phyloP scores from a whole-genome alignment of 805 yeast genomes.

The Metschnikowia continentalis region DNA sequence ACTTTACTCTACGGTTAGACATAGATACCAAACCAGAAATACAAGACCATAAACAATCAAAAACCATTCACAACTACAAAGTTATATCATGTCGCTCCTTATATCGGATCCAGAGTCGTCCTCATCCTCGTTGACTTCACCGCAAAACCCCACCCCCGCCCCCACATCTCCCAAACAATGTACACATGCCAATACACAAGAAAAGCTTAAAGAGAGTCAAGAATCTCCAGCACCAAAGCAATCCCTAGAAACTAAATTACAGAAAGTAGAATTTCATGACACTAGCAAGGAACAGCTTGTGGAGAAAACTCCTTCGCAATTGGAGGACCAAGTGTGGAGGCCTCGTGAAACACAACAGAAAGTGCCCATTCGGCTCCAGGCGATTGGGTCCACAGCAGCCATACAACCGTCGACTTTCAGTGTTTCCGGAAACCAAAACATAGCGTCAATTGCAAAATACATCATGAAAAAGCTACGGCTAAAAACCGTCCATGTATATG shows the following conservation, averaged over 20 bases:
- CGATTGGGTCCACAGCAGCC: conserved; percentile 55
- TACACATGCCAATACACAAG: background rate
- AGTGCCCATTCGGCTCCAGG: conserved; percentile 51
- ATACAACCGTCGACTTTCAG: conserved; percentile 49
- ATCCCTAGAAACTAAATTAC: no score
- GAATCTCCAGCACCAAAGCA: no score
- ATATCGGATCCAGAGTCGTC: background rate
- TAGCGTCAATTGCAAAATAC: conserved; percentile 44
- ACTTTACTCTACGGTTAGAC: no score
- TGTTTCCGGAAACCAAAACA: conserved; percentile 44
- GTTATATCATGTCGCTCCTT: background rate
- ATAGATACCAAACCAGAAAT: no score
- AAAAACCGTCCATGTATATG: conserved; percentile 28
- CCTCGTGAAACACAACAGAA: conserved; percentile 17
- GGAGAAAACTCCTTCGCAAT: no score
- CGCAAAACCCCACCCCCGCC: background rate
- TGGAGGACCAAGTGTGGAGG: background rate
- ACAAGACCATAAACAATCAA: no score
- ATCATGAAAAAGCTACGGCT: conserved; percentile 22
- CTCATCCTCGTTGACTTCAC: background rate
- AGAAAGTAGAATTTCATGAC: background rate
- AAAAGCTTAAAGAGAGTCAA: no score
- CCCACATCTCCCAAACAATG: background rate
- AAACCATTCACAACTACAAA: background rate
- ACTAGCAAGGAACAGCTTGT: background rate